Conservation (phyloP, 805 yeast genomes). For the Suhomyces xylopsoci region DNA sequence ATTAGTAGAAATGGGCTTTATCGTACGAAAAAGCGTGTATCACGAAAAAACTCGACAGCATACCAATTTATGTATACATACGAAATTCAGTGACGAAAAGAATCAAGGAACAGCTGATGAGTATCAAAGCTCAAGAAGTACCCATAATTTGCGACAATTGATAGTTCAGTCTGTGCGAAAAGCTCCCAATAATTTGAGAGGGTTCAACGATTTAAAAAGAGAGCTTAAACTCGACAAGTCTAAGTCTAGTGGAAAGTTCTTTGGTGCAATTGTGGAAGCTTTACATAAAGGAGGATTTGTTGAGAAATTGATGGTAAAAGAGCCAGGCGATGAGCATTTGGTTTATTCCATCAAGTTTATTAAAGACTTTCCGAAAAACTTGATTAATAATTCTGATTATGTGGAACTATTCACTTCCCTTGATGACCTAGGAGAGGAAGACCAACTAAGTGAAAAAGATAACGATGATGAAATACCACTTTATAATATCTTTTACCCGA, state of each 20-base stretch:
- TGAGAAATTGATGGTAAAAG: constrained; percentile 49
- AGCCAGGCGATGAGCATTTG: constrained; percentile 23
- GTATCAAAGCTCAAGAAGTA: constrained; percentile 20
- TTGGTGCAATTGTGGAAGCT: constrained; percentile 45
- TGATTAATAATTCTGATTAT: constrained; percentile 42
- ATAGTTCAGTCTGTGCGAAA: constrained; percentile 50
- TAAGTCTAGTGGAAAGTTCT: constrained; percentile 40
- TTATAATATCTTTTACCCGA: constrained; percentile 57
- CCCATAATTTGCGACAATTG: constrained; percentile 27
- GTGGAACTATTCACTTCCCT: constrained; percentile 18
- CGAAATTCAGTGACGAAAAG: constrained; percentile 38
- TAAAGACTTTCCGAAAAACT: constrained; percentile 47
- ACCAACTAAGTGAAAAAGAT: constrained; percentile 17
- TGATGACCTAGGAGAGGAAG: constrained; percentile 11
- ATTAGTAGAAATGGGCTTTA: constrained; percentile 48
- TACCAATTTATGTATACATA: constrained; percentile 53
- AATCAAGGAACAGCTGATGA: constrained; percentile 21
- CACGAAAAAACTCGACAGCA: constrained; percentile 43
- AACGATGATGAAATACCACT: constrained; percentile 26
- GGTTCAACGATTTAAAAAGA: constrained; percentile 56
- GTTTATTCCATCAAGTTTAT: constrained; percentile 42
- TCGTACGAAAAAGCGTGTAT: constrained; percentile 37
- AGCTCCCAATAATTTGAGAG: constrained; percentile 61
- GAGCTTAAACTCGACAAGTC: constrained; percentile 52
- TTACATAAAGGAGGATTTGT: constrained; percentile 45